phyloP scores from a whole-genome alignment of 768 basidiomycete genomes.

The Kwoniella europaea region DNA sequence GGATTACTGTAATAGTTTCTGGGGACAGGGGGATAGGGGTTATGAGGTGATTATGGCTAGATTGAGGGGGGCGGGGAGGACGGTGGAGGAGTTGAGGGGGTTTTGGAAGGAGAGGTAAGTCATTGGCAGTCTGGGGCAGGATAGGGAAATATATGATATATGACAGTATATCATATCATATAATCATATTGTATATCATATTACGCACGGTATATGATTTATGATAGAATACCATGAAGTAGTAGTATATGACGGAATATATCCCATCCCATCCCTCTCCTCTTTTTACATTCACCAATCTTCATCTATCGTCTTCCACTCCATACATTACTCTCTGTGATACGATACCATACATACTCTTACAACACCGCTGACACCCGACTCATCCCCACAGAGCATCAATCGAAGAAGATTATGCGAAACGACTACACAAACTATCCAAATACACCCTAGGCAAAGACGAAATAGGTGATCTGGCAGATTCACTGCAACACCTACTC shows the following conservation, averaged over 20 bases:
- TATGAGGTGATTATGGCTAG: conserved; percentile 89
- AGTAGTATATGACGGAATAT: not conserved
- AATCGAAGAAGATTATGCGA: conserved; percentile 96
- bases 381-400: conserved; percentile 64
- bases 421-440: conserved; percentile 76
- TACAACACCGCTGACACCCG: not conserved
- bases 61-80: conserved; percentile 78
- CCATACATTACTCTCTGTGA: not conserved
- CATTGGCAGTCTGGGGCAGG: not conserved
- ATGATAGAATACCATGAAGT: not conserved
- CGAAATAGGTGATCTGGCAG: conserved; percentile 88
- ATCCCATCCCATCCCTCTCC: not conserved
- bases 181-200: not conserved
- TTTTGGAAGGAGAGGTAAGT: conserved; percentile 95
- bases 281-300: too few relatives aligned
- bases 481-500: conserved; percentile 77
- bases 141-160: conserved; percentile 3
- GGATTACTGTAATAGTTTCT: conserved; percentile 97
- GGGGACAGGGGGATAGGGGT: conserved; percentile 84
- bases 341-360: not conserved
- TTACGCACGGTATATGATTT: not conserved
- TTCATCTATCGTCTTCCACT: not conserved
- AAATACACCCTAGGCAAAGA: conserved; percentile 79
- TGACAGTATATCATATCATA: not conserved
- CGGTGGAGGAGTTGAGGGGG: conserved; percentile 81